Base-by-base conservation (phyloP, 2,329 filamentous ascomycete genomes). In the Pseudocercospora musae region DNA sequence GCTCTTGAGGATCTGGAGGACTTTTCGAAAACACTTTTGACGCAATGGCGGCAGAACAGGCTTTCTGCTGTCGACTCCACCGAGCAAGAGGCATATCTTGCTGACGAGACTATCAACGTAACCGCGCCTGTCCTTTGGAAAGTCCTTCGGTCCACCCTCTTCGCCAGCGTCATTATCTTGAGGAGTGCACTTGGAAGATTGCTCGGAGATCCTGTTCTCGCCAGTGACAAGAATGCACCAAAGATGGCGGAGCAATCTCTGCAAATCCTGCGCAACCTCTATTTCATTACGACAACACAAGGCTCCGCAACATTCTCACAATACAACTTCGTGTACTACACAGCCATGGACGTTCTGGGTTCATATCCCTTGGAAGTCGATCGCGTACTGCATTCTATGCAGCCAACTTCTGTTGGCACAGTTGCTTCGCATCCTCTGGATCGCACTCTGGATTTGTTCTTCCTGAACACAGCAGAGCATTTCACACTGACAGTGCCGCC, bases 391-490 rank as follows among this genome's bases (percentile, higher is more conserved):
- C 80, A 81, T 64, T 83, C 84, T 20, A 88, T 89, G 55, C 82
- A 83, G 61, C 85, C 85, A 5, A 75, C 76, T 46, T 78, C 83
- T 62, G 74, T 82, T 18, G 82, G 84, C 44, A 57, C 61, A 11
- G 85, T 89, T 31, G 85, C 89, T 0, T 77, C 79, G 5, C 84
- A 89, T 66, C 86, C 89, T 4, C 79, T 92, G 1, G 85, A 91
- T 68, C 84, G 89, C 61, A 88, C 85, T 18, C 79, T 94, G n/a
- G 90, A 95, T 72, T 84, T 96, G 15, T 96, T 91, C 79, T 96
- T 96, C 77, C 84, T 97, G 65, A 95, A 96, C 72, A 85, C 89
- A 0, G 88, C 90, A 1, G 93, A 96, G 74, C 91, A 96, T 74
- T 87, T 96, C 63, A 88, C 91, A 0, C 80, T 92, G 8, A 79